Evolutionary conservation across 352 stramenopile species (phyloP).

Genomic region (Stramenopiles sp.): DNA sequence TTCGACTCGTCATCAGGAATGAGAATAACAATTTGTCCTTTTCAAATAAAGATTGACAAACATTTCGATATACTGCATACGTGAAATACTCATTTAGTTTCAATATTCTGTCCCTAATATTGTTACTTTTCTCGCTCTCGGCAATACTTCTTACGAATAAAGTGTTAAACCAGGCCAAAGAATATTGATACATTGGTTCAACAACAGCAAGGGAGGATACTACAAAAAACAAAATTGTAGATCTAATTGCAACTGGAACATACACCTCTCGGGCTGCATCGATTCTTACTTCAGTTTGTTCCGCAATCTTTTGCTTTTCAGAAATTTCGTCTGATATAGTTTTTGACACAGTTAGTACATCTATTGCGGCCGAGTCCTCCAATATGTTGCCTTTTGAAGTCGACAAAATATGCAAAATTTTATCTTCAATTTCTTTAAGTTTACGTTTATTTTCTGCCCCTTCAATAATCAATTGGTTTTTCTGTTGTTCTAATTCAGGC

Average conservation of each 20-base stretch:
- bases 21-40: slow-evolving; percentile 42
- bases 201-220: slow-evolving; percentile 69
- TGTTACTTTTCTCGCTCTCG: slow-evolving; percentile 26
- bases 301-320: slow-evolving; percentile 72
- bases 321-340: slow-evolving; percentile 74
- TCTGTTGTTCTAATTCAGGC: slow-evolving; percentile 64
- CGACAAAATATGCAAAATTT: slow-evolving; percentile 75
- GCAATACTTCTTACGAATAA: slow-evolving; percentile 41
- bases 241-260: slow-evolving; percentile 60
- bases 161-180: slow-evolving; percentile 41
- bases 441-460: slow-evolving; percentile 78
- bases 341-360: slow-evolving; percentile 74
- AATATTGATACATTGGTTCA: slow-evolving; percentile 55
- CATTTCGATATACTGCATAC: slow-evolving; percentile 40
- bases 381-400: slow-evolving; percentile 80
- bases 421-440: slow-evolving; percentile 86
- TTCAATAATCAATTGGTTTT: slow-evolving; percentile 75
- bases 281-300: slow-evolving; percentile 71
- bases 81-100: slow-evolving; percentile 33
- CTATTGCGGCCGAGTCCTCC: slow-evolving; percentile 79
- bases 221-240: slow-evolving; percentile 79
- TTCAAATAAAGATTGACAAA: slow-evolving; percentile 44
- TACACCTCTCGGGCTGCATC: slow-evolving; percentile 69
- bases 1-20: slow-evolving; percentile 34
- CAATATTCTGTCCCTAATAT: slow-evolving; percentile 29